A percentile compares a stretch with the other conserved stretches of the same genome.
Evolutionary conservation across 768 basidiomycete species (phyloP).

Genomic region (Rhizopogon vinicolor): DNA sequence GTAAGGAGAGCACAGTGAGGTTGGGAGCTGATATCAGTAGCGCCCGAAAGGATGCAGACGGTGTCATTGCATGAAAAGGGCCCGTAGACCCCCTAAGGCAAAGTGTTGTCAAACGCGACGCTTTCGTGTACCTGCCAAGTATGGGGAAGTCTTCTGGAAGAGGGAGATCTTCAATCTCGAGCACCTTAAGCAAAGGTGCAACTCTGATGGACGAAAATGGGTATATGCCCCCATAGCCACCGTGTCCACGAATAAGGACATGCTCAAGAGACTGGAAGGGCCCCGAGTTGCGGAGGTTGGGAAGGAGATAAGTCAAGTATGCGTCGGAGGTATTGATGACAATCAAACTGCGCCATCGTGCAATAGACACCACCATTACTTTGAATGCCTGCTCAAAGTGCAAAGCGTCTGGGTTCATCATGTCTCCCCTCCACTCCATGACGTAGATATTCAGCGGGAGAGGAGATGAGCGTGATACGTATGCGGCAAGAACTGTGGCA

Average conservation of each 20-base stretch:
- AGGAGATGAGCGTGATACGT: neutral
- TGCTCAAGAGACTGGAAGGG: constrained; percentile 4
- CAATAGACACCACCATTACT: constrained; percentile 18
- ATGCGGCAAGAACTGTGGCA: neutral
- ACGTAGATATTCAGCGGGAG: constrained; percentile 19
- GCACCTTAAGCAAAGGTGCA: constrained; percentile 16
- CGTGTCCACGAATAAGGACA: neutral
- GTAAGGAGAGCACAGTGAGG: constrained; percentile 20
- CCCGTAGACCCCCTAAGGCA: constrained; percentile 23
- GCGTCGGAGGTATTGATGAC: constrained; percentile 21
- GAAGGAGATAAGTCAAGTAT: constrained; percentile 23
- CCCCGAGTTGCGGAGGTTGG: constrained; percentile 16
- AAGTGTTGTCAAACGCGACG: constrained; percentile 17
- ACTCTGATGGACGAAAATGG: neutral
- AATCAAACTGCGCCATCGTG: constrained; percentile 23
- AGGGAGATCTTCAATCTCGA: constrained; percentile 23
- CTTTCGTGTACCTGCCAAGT: constrained; percentile 6
- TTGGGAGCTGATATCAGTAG: constrained; percentile 18
- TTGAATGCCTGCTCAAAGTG: constrained; percentile 21
- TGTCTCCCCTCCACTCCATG: constrained; percentile 20
- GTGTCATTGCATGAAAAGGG: constrained; percentile 21
- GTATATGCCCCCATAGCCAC: neutral
- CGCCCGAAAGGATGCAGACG: constrained; percentile 20
- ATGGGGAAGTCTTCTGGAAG: constrained; percentile 11
- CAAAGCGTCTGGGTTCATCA: constrained; percentile 14